These are phyloP conservation scores for Flaveria floridana DNA, from an alignment of 140 eudicot species.

Conservation along the genomic window DNA sequence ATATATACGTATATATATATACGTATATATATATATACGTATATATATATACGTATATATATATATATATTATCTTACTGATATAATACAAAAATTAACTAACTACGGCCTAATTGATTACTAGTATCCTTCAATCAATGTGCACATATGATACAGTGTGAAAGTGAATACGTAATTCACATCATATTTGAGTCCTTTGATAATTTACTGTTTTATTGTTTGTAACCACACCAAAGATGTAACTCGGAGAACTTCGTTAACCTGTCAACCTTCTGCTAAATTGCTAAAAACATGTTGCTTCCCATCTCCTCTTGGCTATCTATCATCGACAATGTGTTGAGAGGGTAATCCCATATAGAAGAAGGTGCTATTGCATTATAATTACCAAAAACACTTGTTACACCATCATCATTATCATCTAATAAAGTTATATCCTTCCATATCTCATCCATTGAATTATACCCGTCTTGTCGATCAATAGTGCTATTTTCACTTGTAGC, in stretches of 20 bases:
- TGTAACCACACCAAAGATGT: constrained; percentile 16
- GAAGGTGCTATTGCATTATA: constrained; percentile 37
- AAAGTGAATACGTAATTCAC: background rate
- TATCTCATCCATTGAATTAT: constrained; percentile 54
- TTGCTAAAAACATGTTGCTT: constrained; percentile 38
- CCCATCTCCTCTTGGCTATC: constrained; percentile 50
- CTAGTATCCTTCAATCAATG: too few relatives aligned
- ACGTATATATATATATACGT: too few relatives aligned
- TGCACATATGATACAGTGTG: background rate
- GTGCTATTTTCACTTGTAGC: constrained; percentile 23
- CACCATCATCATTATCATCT: constrained; percentile 34
- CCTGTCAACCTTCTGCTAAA: constrained; percentile 34
- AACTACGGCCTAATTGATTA: too few relatives aligned
- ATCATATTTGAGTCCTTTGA: background rate
- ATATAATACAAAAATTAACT: too few relatives aligned
- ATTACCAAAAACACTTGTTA: constrained; percentile 38
- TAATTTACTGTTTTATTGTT: background rate
- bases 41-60: too few relatives aligned
- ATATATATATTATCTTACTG: too few relatives aligned
- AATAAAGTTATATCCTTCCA: constrained; percentile 49
- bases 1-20: too few relatives aligned
- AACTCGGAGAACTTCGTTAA: constrained; percentile 29
- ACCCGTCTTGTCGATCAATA: constrained; percentile 35
- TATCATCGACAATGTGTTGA: constrained; percentile 49
- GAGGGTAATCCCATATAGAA: constrained; percentile 59